These are phyloP conservation scores for Colletotrichum tamarilloi DNA, from an alignment of 2,329 filamentous ascomycete genomes.

Conservation along the genomic window DNA sequence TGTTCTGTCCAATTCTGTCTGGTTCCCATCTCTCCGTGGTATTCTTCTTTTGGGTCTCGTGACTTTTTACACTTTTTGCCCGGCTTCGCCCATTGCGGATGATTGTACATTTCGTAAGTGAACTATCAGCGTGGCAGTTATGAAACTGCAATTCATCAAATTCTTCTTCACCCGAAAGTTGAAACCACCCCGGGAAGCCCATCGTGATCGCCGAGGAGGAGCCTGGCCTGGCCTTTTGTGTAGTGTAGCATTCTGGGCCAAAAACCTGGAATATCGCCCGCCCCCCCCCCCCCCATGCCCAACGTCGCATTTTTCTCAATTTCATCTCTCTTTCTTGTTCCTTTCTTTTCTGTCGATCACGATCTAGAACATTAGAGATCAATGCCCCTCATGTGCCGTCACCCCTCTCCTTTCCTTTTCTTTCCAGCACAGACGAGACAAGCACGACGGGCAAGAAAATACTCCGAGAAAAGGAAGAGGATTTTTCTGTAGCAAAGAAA, in stretches of 20 bases:
- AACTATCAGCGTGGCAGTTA: background rate
- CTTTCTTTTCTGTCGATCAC: background rate
- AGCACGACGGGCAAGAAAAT: background rate
- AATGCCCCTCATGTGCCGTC: no score
- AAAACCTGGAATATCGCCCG: background rate
- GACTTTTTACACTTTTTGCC: background rate
- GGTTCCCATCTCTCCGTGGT: background rate
- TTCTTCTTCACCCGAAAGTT: background rate
- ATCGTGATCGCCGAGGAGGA: background rate
- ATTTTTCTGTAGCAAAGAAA: background rate
- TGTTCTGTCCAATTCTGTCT: no score
- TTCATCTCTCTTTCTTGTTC: background rate
- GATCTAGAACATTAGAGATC: slow-evolving; percentile 5
- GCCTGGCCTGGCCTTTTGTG: background rate
- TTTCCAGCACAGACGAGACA: background rate
- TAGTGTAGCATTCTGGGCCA: background rate
- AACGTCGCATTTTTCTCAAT: background rate
- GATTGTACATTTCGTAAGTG: background rate
- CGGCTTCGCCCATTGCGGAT: no score
- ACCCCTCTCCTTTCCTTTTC: no score
- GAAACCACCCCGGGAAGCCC: background rate
- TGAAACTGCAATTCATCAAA: background rate
- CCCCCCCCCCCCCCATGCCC: background rate
- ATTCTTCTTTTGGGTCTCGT: background rate
- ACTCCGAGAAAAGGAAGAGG: background rate